Conservation (phyloP, 768 basidiomycete species). For the Rhodosporidiobolus sp. region DNA sequence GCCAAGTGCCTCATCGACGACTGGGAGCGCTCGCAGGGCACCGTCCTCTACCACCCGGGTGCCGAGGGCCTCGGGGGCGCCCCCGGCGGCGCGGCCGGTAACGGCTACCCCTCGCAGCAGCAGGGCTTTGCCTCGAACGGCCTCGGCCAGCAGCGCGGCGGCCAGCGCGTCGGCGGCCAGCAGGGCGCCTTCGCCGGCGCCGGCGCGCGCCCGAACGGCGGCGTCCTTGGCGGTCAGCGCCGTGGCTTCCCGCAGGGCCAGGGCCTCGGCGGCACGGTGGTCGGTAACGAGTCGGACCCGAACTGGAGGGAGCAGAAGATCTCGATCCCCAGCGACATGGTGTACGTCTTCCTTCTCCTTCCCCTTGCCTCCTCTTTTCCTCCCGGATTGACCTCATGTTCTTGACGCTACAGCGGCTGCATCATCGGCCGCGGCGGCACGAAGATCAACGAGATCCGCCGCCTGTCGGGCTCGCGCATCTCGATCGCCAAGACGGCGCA, state of each 20-base stretch:
- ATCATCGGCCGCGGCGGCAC: conserved; percentile 94
- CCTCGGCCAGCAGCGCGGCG: conserved; percentile 42
- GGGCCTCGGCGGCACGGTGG: conserved; percentile 30
- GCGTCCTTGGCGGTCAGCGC: conserved; percentile 1
- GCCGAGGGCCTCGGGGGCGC: conserved; percentile 56
- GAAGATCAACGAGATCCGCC: conserved; percentile 98
- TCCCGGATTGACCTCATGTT: neutral
- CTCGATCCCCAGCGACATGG: conserved; percentile 99
- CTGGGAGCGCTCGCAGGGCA: conserved; percentile 90
- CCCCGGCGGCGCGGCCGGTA: conserved; percentile 55
- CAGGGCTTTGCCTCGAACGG: neutral
- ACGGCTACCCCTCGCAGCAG: conserved; percentile 44
- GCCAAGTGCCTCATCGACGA: conserved; percentile 92
- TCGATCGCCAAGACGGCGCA: conserved; percentile 99
- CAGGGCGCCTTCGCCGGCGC: neutral
- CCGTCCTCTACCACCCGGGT: conserved; percentile 92
- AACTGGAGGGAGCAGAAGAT: conserved; percentile 98
- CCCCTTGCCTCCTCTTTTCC: neutral
- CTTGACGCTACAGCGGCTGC: conserved; percentile 53
- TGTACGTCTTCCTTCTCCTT: conserved; percentile 54
- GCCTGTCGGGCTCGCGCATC: conserved; percentile 95
- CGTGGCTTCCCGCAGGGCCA: conserved; percentile 12
- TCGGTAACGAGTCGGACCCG: conserved; percentile 49
- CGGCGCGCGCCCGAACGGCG: neutral
- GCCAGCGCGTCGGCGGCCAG: conserved; percentile 31